Percentiles rank a stretch among this genome's conserved stretches.
These are phyloP conservation scores for Coix lacrymajobi DNA, from an alignment of 176 grass and related monocot species.

Conservation along the genomic window DNA sequence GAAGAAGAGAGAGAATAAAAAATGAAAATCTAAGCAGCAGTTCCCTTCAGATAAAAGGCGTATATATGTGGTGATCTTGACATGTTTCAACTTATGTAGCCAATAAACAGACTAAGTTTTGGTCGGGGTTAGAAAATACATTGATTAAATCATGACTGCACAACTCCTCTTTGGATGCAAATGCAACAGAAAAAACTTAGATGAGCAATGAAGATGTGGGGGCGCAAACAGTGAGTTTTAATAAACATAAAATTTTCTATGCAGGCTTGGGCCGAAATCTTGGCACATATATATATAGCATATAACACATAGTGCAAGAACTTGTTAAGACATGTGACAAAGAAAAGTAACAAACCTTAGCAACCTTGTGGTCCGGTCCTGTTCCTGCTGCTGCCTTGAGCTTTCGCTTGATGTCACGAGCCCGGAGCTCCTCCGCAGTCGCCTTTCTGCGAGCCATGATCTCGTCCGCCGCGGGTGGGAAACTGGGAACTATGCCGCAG, in stretches of 20 bases:
- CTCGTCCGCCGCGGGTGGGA: no score
- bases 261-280: not conserved
- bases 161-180: not conserved
- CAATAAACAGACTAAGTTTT: not conserved
- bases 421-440: not conserved
- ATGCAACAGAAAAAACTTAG: not conserved
- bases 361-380: not conserved
- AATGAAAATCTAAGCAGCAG: not conserved
- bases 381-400: not conserved
- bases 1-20: not conserved
- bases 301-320: not conserved
- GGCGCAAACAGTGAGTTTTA: not conserved
- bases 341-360: not conserved
- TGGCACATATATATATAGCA: not conserved
- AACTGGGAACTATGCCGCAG: not conserved
- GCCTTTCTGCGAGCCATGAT: conserved; percentile 2
- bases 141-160: not conserved
- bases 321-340: not conserved
- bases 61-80: not conserved
- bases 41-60: not conserved
- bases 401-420: not conserved
- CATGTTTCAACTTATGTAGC: not conserved
- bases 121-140: not conserved
- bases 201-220: not conserved
- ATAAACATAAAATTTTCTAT: no score